Base-by-base conservation (phyloP, 1,284 basidiomycete species). In the Polyporus tsugae region DNA sequence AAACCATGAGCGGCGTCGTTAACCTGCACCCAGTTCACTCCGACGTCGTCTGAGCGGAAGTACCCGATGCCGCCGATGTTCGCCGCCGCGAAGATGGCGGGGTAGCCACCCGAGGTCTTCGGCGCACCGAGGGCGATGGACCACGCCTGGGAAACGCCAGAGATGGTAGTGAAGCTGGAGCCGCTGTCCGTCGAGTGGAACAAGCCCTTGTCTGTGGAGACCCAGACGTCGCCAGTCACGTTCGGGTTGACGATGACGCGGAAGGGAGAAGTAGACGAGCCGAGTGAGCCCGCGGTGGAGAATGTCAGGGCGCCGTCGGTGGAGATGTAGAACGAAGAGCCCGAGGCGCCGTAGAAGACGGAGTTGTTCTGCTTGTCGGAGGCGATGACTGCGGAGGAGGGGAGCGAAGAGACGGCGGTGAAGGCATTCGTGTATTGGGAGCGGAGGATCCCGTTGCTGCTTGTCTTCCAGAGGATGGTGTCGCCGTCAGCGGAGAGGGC, bases 1-100 rank as follows among this genome's bases (percentile, higher is more conserved):
- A 91, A 91, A 17, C 89, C 88, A 76, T 89, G 87, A 4, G 81
- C 76, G 41, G 82, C 85, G 72, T 91, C 89, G 74, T 89, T 88
- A 67, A 91, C 88, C 78, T 86, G 81, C 2, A 87, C 82, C 89
- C 89, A 90, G 73, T 83, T 88, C 13, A 80, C 81, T 62, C 89
- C 89, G 35, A 78, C 77, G 74, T 91, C 84, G 73, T 91, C 88
- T 2, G 86, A 87, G 64, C 89, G 82, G 78, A 85, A 90, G 76
- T 87, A 86, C 0, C 85, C 87, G 49, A 84, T 73, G 22, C 83
- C 84, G 62, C 79, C 81, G 62, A 88, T 84, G 67, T 82, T 84
- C 4, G 87, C 88, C 41, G 85, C 87, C 4, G 84, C 87, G 71
- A 85, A 90, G 44, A 90, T 60, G 17, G 88, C 83, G 11, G 87